phyloP scores from a whole-genome alignment of 306 rosid species.

The Medicago ruthenica region DNA sequence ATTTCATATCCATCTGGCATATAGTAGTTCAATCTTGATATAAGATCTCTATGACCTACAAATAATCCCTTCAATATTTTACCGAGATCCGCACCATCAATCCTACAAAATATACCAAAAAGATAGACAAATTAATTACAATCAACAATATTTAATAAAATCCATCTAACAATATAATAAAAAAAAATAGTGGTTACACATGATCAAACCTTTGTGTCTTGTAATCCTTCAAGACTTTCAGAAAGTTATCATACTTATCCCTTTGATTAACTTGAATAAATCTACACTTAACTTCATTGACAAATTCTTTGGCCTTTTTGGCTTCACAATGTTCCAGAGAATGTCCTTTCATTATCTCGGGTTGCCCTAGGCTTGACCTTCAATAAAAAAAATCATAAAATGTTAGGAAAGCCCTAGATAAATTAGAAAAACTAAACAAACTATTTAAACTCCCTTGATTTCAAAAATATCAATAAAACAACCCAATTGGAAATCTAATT shows the following conservation, averaged over 20 bases:
- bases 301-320: too few species aligned
- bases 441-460: neutral
- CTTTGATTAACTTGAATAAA: too few species aligned
- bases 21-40: conserved; percentile 87
- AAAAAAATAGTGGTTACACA: too few species aligned
- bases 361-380: neutral
- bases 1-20: conserved; percentile 90
- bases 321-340: neutral
- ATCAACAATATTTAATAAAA: conserved; percentile 20
- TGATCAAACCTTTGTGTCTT: too few species aligned
- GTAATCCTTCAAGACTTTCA: too few species aligned
- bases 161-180: neutral
- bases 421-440: neutral
- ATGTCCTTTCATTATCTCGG: neutral
- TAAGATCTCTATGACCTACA: conserved; percentile 77
- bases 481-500: too few species aligned
- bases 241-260: too few species aligned
- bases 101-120: conserved; percentile 58
- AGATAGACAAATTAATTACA: conserved; percentile 41
- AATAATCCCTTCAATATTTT: conserved; percentile 81
- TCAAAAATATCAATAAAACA: too few species aligned
- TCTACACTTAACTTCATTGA: too few species aligned
- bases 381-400: neutral
- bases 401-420: neutral
- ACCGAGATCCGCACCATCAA: conserved; percentile 76